Base-by-base conservation (phyloP, 2,329 filamentous ascomycete genomes). In the Sporothrix protearum region DNA sequence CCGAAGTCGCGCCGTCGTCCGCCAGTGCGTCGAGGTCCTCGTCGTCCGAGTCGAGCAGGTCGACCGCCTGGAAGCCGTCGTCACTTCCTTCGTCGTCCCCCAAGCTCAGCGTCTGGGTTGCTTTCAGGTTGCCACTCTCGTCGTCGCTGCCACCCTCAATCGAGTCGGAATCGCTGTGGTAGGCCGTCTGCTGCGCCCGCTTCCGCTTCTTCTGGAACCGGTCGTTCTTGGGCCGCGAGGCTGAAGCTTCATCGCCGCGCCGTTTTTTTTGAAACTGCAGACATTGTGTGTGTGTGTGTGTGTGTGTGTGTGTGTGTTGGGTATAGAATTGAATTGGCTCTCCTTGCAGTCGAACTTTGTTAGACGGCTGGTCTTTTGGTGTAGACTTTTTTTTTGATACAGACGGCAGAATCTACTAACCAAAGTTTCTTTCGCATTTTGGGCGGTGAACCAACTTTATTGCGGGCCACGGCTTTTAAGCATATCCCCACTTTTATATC, bases 21-120 rank as follows among this genome's bases (percentile, higher is more conserved):
- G 83, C 85, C 6, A 79, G 78, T 55, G 83, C 83, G 75, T 87
- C 83, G 69, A 88, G 82, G 70, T 87, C 85, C 71, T 88, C 86
- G n/a, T 83, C 77, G 75, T 88, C 86, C 5, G 85, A 87, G 76
- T 87, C 86, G 67, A 87, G 81, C 19, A 88, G 80, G 74, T 87
- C 83, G 73, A 87, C 84, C 1, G 85, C 82, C 39, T 83, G 79
- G 77, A 87, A 86, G 69, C 80, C 78, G 16, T 81, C 81, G 25
- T 76, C 75, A 28, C 73, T 79, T 19, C 87, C 73, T 84, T 83
- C 16, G 66, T 49, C 80, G 14, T 19, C 42, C 14, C 19, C 14
- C 42, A 47, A 19, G 39, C 39, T 12, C 39, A 42, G 39, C 5
- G 39, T 10, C 39, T 42, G 9, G 39, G 39, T 7, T 12, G 9